phyloP scores from a whole-genome alignment of 2,329 filamentous ascomycete species.

The Botrytis galanthina region DNA sequence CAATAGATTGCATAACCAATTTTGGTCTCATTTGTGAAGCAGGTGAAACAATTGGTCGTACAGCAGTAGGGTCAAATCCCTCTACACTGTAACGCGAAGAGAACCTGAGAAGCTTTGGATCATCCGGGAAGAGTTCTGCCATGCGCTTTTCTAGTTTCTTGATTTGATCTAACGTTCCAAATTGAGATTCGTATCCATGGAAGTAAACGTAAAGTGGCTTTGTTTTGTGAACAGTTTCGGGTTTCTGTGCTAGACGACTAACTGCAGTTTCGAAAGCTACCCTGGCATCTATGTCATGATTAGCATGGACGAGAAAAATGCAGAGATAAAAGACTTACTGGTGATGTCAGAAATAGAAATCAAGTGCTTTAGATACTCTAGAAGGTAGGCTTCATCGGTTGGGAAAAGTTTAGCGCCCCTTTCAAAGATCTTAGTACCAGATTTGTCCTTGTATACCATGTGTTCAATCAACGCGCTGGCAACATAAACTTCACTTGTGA shows the following conservation, averaged over 20 bases:
- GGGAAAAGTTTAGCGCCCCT: conserved; percentile 91
- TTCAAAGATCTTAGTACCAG: conserved; percentile 94
- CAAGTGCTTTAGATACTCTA: conserved; percentile 94
- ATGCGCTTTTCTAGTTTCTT: conserved; percentile 89
- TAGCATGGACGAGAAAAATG: conserved; percentile 21
- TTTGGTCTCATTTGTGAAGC: conserved; percentile 71
- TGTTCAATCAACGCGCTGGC: conserved; percentile 91
- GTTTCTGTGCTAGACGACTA: conserved; percentile 73
- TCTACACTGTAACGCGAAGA: conserved; percentile 69
- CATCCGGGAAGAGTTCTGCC: conserved; percentile 88
- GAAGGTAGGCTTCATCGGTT: conserved; percentile 86
- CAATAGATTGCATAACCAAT: conserved; percentile 53
- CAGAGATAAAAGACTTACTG: conserved; percentile 57
- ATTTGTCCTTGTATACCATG: conserved; percentile 90
- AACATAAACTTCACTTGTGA: conserved; percentile 94
- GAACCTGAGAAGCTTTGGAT: conserved; percentile 74
- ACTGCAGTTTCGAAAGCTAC: conserved; percentile 96
- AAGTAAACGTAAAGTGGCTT: conserved; percentile 89
- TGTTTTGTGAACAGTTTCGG: conserved; percentile 69
- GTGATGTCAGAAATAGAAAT: conserved; percentile 90
- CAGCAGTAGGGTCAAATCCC: conserved; percentile 76
- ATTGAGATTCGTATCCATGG: conserved; percentile 92
- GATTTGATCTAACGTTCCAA: conserved; percentile 88
- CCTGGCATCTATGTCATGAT: conserved; percentile 66
- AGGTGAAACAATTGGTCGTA: conserved; percentile 82